Percentiles rank a stretch among this genome's conserved stretches.
phyloP scores from a whole-genome alignment of 2,329 filamentous ascomycete species.

The Fusarium neocosmosporiellum region DNA sequence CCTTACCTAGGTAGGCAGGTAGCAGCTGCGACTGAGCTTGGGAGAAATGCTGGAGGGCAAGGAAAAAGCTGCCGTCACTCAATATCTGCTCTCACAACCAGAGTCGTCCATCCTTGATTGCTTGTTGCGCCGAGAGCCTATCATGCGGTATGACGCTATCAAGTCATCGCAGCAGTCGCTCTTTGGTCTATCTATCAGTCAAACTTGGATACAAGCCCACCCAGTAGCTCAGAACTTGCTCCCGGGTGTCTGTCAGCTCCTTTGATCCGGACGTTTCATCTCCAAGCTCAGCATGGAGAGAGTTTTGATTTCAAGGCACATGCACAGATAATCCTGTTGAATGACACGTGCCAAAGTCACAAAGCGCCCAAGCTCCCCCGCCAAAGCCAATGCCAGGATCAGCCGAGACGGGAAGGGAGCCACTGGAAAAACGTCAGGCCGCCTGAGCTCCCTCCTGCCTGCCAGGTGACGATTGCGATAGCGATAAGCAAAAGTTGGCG shows the following conservation, averaged over 20 bases:
- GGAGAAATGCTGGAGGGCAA: neutral
- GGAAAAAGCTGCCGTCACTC: constrained; percentile 25
- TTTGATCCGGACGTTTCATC: neutral
- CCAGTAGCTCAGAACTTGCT: constrained; percentile 25
- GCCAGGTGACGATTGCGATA: constrained; percentile 44
- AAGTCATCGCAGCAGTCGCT: constrained; percentile 11
- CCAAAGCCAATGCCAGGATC: constrained; percentile 22
- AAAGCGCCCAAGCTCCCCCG: constrained; percentile 9
- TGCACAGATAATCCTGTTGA: neutral
- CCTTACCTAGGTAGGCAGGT: neutral
- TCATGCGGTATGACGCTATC: constrained; percentile 39
- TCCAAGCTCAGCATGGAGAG: neutral
- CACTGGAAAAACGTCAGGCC: constrained; percentile 14
- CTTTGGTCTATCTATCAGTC: constrained; percentile 14
- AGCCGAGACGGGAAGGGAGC: constrained; percentile 5
- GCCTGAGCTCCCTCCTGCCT: constrained; percentile 20
- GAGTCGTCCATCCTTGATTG: constrained; percentile 21
- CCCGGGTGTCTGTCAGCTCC: neutral
- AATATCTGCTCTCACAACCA: constrained; percentile 8
- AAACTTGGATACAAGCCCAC: constrained; percentile 17
- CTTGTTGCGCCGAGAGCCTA: constrained; percentile 24
- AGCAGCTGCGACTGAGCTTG: neutral
- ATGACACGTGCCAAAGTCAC: constrained; percentile 33
- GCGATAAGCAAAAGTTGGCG: constrained; percentile 43
- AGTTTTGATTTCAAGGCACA: neutral